Evolutionary conservation across 768 basidiomycete genomes (phyloP), one percentile per base, ranked within the genome.

Genomic region (Termitomyces sp.): DNA sequence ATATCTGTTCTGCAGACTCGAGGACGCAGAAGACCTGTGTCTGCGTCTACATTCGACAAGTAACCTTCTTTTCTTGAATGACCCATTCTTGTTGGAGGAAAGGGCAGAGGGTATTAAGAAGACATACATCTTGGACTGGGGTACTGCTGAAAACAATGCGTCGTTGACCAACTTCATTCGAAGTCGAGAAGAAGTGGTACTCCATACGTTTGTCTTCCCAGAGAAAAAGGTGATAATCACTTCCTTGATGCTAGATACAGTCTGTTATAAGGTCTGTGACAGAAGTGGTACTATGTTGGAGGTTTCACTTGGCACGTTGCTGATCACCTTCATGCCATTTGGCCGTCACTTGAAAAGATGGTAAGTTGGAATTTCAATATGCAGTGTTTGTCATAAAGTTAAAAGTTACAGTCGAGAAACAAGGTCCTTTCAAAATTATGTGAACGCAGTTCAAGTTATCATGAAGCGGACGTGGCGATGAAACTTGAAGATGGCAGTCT

Each of bases 81-180:
- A 83, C 57, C 86, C 86, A 0, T 70, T 85, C 33, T 71, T 82
- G 26, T 71, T 85, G 41, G 85, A 87, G 51, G 75, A 71, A 1
- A 69, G 73, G 9, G 63, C 63, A 4, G 67, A 63, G 24, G 50
- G 33, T 15, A 41, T 36, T 2, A 60, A 56, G 47, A 63, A 51
- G 62, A 75, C 80, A 5, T 76, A 80, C 60, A 58, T 85, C 26
- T 71, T 86, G 42, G 82, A 84, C 60, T 87, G 84, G 83, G 78
- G 80, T 20, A 66, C 66, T 5, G 56, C 57, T 8, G 51, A 62
- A 16, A 70, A 66, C 29, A 80, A 79, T 44, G 63, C 68, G 37
- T 65, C 58, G 1, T 66, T 77, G 3, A 56, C 60, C 29, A 53
- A 61, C 1, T 79, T 81, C 56, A 67, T 64, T 44, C n/a, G 59